These are phyloP conservation scores for Phycomyces blakesleeanus DNA, from an alignment of 192 early-diverging fungal genomes.

Conservation along the genomic window DNA sequence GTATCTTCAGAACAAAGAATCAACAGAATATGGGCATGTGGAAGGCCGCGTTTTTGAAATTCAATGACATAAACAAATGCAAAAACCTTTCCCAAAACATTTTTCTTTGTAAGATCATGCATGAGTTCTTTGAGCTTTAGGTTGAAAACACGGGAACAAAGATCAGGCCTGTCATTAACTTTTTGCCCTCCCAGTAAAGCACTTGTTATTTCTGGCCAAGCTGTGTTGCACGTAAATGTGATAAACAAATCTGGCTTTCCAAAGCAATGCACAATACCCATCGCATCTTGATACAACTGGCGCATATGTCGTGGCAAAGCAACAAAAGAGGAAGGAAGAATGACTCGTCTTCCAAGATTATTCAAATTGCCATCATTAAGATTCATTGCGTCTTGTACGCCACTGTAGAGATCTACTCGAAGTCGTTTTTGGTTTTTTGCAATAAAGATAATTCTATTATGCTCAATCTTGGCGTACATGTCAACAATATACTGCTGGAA, in stretches of 20 bases:
- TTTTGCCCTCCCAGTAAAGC: neutral
- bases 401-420: too few species aligned
- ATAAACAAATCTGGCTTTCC: conserved; percentile 19
- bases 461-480: too few species aligned
- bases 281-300: conserved; percentile 19
- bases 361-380: too few species aligned
- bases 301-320: too few species aligned
- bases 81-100: conserved; percentile 24
- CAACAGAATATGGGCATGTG: conserved; percentile 34
- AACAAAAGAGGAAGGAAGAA: too few species aligned
- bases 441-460: too few species aligned
- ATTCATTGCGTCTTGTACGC: too few species aligned
- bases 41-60: conserved; percentile 35
- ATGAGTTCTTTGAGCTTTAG: conserved; percentile 20
- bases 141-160: conserved; percentile 14
- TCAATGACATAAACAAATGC: conserved; percentile 31
- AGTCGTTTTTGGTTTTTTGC: too few species aligned
- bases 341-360: too few species aligned
- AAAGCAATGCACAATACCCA: conserved; percentile 14
- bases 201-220: neutral
- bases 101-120: conserved; percentile 4
- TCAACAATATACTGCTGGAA: too few species aligned
- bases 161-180: conserved; percentile 20
- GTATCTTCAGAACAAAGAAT: conserved; percentile 18
- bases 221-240: conserved; percentile 24